Evolutionary conservation across 352 stramenopile species (phyloP), one percentile per base, ranked within the genome.

Genomic region (Phytophthora hibernalis): DNA sequence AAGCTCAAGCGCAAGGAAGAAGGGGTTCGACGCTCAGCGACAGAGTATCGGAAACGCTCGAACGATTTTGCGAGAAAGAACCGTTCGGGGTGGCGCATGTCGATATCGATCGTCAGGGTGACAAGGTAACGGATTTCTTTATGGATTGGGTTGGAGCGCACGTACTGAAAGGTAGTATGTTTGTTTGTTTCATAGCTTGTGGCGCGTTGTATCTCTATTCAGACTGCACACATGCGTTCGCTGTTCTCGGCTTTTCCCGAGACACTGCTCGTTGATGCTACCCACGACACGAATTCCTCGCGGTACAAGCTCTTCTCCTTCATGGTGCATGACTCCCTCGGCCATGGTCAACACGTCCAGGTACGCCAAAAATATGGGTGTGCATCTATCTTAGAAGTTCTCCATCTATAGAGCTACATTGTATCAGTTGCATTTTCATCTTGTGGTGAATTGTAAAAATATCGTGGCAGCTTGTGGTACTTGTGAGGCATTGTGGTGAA

Each of bases 261-360:
- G 0, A 15, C 5, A 16, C 31, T 38, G 31, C 13, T 38, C 10
- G 31, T 38, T 3, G 51, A 66, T 26, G 48, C 58, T 0, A 69
- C 61, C 0, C 61, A 56, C 43, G 38, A 16, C 1, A 69, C 61
- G 0, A 69, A 69, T 21, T 20, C 10, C 2, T 31, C 37, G 3
- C 21, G 48, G 6, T 58, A 52, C 60, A 64, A 64, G 35, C 28
- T 69, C n/a, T 69, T 69, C 24, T 61, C 44, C 7, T 64, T 69
- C 28, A 64, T 63, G 47, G 28, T 52, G 2, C 61, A 69, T 31
- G 61, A 69, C 38, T 15, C 53, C 0, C 26, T 57, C 31, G 54
- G 44, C 5, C 24, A 28, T 2, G 24, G 24, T 28, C 24, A 28
- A 28, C 53, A 67, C 31, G 55, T 71, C 5, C 55, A 67, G 44